Evolutionary conservation across 2,329 filamentous ascomycete species (phyloP).

Genomic region (Ophiostoma fasciatum): DNA sequence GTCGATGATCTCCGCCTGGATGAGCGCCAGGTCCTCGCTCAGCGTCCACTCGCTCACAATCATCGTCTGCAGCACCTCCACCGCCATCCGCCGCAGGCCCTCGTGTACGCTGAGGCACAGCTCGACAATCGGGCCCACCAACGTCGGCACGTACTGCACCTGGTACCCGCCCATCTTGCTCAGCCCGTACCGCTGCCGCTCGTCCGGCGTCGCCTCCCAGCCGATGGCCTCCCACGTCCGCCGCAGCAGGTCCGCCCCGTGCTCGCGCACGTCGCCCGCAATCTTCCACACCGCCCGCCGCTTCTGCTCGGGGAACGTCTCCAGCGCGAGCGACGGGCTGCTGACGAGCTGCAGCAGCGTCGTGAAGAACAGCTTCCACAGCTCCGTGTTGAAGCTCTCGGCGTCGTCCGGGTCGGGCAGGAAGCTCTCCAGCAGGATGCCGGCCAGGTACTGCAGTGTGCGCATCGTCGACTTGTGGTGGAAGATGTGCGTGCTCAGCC

Average conservation of each 20-base stretch:
- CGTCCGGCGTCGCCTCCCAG: conserved; percentile 79
- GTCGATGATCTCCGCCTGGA: conserved; percentile 95
- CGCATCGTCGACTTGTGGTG: conserved; percentile 84
- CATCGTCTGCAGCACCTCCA: conserved; percentile 93
- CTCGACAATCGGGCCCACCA: conserved; percentile 84
- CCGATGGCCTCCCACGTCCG: conserved; percentile 90
- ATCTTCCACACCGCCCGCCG: conserved; percentile 96
- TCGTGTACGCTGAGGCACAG: conserved; percentile 92
- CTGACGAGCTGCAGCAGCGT: conserved; percentile 80
- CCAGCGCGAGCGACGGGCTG: conserved; percentile 75
- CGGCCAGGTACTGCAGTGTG: conserved; percentile 67
- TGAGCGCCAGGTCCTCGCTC: conserved; percentile 77
- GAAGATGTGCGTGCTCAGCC: conserved; percentile 88
- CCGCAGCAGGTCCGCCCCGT: conserved; percentile 73
- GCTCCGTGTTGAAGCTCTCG: conserved; percentile 77
- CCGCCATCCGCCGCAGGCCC: conserved; percentile 74
- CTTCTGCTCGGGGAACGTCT: conserved; percentile 96
- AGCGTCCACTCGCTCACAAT: conserved; percentile 96
- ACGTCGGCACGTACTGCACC: conserved; percentile 88
- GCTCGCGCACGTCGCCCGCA: conserved; percentile 84
- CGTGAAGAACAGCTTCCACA: conserved; percentile 90
- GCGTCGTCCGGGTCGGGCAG: conserved; percentile 83
- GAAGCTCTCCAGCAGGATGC: conserved; percentile 67
- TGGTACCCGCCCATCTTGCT: conserved; percentile 88
- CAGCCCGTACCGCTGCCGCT: conserved; percentile 62